Conservation (phyloP, 768 basidiomycete species). For the Tricholoma furcatifolium region DNA sequence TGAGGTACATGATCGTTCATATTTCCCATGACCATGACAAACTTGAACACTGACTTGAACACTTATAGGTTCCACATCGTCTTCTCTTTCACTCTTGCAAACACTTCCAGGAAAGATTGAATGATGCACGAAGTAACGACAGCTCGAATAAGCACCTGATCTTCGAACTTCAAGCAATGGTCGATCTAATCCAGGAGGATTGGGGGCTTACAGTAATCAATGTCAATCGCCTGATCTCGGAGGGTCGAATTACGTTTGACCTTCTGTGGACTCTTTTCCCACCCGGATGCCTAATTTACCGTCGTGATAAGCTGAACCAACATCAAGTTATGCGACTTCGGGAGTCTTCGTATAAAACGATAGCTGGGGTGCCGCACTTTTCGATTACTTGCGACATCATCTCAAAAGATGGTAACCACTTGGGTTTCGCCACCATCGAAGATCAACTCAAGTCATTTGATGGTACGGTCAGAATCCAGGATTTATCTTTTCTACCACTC, state of each 20-base stretch:
- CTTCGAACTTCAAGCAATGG: background rate
- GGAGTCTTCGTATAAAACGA: background rate
- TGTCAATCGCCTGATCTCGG: background rate
- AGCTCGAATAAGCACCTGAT: background rate
- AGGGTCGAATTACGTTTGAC: slow-evolving; percentile 21
- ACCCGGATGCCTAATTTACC: slow-evolving; percentile 10
- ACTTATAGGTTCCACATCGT: too few relatives aligned
- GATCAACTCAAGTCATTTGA: background rate
- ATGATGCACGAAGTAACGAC: background rate
- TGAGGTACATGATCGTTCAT: too few relatives aligned
- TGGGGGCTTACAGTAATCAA: background rate
- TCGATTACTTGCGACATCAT: background rate
- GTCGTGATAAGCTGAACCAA: background rate
- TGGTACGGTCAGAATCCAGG: background rate
- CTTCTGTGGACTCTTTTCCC: slow-evolving; percentile 30
- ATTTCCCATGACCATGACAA: too few relatives aligned
- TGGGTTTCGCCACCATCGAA: background rate
- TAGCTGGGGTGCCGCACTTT: background rate
- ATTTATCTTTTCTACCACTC: background rate
- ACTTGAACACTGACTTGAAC: too few relatives aligned
- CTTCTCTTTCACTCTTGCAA: background rate
- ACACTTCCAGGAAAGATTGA: background rate
- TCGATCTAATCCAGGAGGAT: background rate
- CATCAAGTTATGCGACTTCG: background rate
- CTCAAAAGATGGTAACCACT: background rate